Base-by-base conservation (phyloP, 2,329 filamentous ascomycete genomes). In the Nemania sp. region DNA sequence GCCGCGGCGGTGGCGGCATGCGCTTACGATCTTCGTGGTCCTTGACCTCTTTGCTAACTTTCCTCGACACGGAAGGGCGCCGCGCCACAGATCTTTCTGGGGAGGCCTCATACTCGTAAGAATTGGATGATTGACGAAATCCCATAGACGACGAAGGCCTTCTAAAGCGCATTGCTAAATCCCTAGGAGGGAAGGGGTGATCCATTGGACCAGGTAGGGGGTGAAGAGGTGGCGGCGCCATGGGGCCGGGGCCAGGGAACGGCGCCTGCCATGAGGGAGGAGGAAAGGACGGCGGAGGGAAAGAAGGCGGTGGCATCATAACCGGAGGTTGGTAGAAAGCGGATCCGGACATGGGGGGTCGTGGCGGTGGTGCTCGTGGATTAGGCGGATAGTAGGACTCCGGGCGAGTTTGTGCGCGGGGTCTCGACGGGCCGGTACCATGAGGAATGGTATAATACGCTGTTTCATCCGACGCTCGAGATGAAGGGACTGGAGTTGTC, bases 1-100 rank as follows among this genome's bases (percentile, higher is more conserved):
- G 82, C 15, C 83, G 76, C 3, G 84, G 85, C 3, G 85, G 85
- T 11, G 85, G 85, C 24, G 86, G 85, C 85, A 87, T 86, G 32
- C 80, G 78, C 57, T 73, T 77, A 35, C 82, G 80, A 59, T 85
- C 84, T 1, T 86, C 82, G 0, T 84, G 81, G 4, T 78, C 74
- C 1, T 86, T 82, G 0, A 83, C 80, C 7, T 79, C 74, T 62
- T 81, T 83, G 70, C 74, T 71, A 41, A 51, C 38, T 57, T 75
- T 79, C 73, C 77, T 82, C 13, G 78, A 78, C 38, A 79, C 74
- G 0, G 85, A 86, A n/a, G 81, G 70, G 24, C 83, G 82, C 27
- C 84, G 80, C 5, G 77, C 55, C 1, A 83, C 67, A 3, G 75
- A 76, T 13, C 78, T 75, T 2, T 79, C 75, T 29, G 80, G 76